Conservation (phyloP, 2,329 filamentous ascomycete species). For the Trichoderma arundinaceum region DNA sequence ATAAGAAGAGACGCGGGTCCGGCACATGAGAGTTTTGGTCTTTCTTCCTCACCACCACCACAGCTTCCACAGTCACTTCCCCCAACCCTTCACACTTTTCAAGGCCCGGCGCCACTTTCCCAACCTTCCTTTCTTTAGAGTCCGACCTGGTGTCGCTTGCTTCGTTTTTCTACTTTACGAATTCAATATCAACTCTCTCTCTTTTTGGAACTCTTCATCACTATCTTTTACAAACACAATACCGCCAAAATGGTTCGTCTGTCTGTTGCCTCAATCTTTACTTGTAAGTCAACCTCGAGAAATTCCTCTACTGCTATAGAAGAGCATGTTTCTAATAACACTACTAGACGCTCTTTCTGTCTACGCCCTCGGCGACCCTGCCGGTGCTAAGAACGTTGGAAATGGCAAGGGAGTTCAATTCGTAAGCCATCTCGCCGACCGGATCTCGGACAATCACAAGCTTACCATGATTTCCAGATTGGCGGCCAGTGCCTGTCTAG, state of each 20-base stretch:
- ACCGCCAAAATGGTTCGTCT: slow-evolving; percentile 39
- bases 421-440: slow-evolving; percentile 1
- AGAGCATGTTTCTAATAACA: background rate
- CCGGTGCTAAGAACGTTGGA: slow-evolving; percentile 39
- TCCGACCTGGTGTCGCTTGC: slow-evolving; percentile 35
- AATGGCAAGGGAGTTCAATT: slow-evolving; percentile 40
- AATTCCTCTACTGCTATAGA: background rate
- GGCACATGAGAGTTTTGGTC: background rate
- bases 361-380: slow-evolving; percentile 36
- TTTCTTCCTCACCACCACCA: slow-evolving; percentile 25
- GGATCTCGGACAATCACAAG: background rate
- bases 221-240: slow-evolving; percentile 23
- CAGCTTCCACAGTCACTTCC: slow-evolving; percentile 26
- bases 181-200: slow-evolving; percentile 31
- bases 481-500: slow-evolving; percentile 41
- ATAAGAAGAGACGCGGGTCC: slow-evolving; percentile 20
- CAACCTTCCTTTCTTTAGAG: slow-evolving; percentile 27
- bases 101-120: slow-evolving; percentile 32
- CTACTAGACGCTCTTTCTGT: slow-evolving; percentile 31
- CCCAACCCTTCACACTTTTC: slow-evolving; percentile 5
- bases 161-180: slow-evolving; percentile 13
- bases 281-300: slow-evolving; percentile 36
- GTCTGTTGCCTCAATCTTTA: slow-evolving; percentile 36
- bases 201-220: slow-evolving; percentile 26
- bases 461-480: slow-evolving; percentile 33